These are phyloP conservation scores for Trichoderma atrobrunneum DNA, from an alignment of 2,329 filamentous ascomycete species.

Conservation along the genomic window DNA sequence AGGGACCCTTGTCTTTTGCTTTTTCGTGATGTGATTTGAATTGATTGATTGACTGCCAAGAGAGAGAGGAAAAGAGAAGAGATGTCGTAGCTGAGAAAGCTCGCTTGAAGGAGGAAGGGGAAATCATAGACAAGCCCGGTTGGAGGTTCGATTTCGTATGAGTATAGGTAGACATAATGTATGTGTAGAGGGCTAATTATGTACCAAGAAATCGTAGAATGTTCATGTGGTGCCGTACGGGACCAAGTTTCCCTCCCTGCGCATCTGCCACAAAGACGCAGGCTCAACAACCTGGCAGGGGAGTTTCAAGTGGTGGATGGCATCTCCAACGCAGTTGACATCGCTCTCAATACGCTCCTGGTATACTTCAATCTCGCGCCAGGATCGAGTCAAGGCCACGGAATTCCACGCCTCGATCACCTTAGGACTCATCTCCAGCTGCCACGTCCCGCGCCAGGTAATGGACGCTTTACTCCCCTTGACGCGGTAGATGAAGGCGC, in stretches of 20 bases:
- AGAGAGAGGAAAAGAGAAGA: not conserved
- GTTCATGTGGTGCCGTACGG: not conserved
- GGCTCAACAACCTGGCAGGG: slow-evolving; percentile 33
- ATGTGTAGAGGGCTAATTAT: not conserved
- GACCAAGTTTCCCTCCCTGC: slow-evolving; percentile 24
- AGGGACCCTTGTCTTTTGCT: not conserved
- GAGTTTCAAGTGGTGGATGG: slow-evolving; percentile 31
- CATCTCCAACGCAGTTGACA: slow-evolving; percentile 32
- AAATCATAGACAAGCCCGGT: not conserved
- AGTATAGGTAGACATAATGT: not conserved
- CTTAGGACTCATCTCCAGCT: slow-evolving; percentile 27
- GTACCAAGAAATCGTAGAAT: not conserved
- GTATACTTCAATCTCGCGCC: slow-evolving; percentile 21
- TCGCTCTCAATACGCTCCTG: not conserved
- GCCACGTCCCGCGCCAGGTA: slow-evolving; percentile 36
- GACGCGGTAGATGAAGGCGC: slow-evolving; percentile 33
- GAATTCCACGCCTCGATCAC: slow-evolving; percentile 26
- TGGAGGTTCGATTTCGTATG: not conserved
- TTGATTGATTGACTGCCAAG: not conserved
- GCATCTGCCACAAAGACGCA: slow-evolving; percentile 35
- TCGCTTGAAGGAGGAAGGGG: not conserved
- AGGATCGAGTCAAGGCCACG: slow-evolving; percentile 10
- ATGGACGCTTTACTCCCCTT: slow-evolving; percentile 24
- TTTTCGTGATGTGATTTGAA: not conserved
- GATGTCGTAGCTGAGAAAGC: not conserved